Evolutionary conservation across 1,284 basidiomycete species (phyloP), one percentile per base, ranked within the genome.

Genomic region (Ganoderma leucocontextum): DNA sequence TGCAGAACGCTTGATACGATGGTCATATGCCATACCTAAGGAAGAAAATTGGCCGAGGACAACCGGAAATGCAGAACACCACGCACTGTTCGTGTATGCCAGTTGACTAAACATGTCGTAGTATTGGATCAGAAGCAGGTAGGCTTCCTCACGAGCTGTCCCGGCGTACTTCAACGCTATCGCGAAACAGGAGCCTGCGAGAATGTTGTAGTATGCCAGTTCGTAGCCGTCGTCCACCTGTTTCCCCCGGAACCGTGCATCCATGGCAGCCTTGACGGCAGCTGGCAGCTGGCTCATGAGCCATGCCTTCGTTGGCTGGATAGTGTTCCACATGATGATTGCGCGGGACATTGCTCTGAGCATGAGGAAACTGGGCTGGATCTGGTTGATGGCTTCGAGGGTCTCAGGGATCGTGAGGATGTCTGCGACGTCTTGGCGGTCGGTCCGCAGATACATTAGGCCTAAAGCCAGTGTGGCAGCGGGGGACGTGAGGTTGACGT

Each of bases 101-200:
- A 91, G 78, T 52, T 89, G 84, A 64, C 89, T 92, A 72, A 96
- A 92, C 33, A 89, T 83, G 74, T 96, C 93, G 73, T 94, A 93
- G 79, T 95, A 91, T 63, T 87, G 85, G 66, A 97, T 89, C 61
- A 99, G 86, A 75, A 94, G 87, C 39, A 87, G 83, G 78, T 98
- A 95, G 2, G 96, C 97, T 73, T 94, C 90, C 68, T 95, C 92
- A 36, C 92, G 86, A 0, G 95, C 95, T 0, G 95, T 96, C 9
- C 98, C 97, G 0, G 98, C 97, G 76, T 91, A 98, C 78, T 97
- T 98, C 71, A 99, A 83, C 8, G 92, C 96, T 41, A 99, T 87
- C 0, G 91, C 95, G 72, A 99, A 96, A 80, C 95, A 97, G 52
- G 93, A 93, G 2, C 95, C 97, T 1, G 96, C 90, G 36, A 96